A percentile compares a stretch with the other conserved stretches of the same genome.
These are phyloP conservation scores for Eucalyptus pauciflora DNA, from an alignment of 345 rosid genomes.

Conservation along the genomic window DNA sequence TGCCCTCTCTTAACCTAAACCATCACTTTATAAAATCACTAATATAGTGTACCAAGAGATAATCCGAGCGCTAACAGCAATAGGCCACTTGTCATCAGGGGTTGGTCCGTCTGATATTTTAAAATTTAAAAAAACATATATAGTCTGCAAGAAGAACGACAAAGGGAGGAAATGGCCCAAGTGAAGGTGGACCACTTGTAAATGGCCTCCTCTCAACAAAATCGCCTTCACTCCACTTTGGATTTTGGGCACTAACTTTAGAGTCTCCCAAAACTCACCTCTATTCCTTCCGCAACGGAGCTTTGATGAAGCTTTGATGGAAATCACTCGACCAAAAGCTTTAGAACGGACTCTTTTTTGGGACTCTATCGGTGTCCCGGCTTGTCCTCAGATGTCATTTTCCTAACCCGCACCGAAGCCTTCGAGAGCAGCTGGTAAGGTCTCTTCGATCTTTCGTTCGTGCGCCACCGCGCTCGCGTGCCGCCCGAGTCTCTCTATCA, in stretches of 20 bases:
- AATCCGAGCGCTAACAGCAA: not conserved
- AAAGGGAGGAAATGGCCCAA: not conserved
- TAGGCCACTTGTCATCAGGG: not conserved
- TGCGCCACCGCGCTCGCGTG: not conserved
- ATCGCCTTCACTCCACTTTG: not conserved
- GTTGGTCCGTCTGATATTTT: not conserved
- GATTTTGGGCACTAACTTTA: not conserved
- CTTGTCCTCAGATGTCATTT: not conserved
- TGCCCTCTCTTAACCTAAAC: not conserved
- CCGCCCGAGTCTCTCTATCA: not conserved
- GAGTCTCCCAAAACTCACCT: not conserved
- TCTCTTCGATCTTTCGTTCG: not conserved
- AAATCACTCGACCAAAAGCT: not conserved
- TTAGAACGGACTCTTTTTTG: not conserved
- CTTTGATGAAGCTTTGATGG: no score
- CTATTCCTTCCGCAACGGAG: not conserved
- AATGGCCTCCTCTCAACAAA: no score
- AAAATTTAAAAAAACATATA: not conserved
- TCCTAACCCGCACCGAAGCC: not conserved
- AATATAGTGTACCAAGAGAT: fast-evolving
- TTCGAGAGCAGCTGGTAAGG: not conserved
- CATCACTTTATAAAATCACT: not conserved
- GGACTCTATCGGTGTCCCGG: not conserved
- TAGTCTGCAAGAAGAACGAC: not conserved
- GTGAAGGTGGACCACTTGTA: no score